phyloP scores from a whole-genome alignment of 345 rosid species.

The Zanthoxylum bungeanum region DNA sequence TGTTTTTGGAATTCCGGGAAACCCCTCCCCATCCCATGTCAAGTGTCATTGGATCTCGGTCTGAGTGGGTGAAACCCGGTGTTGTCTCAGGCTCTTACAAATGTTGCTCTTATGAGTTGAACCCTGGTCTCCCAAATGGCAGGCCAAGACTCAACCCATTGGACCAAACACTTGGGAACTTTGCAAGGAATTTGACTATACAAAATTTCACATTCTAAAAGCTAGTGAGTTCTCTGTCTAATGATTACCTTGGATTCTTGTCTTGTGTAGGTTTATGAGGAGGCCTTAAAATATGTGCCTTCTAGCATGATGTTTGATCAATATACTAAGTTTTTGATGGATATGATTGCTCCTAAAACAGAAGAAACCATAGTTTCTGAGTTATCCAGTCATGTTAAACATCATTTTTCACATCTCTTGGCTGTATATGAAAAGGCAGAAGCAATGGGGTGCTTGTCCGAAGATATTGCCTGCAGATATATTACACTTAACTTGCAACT shows the following conservation, averaged over 20 bases:
- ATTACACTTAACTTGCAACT: slow-evolving; percentile 61
- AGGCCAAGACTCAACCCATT: no score
- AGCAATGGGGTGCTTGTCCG: slow-evolving; percentile 46
- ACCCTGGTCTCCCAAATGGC: no score
- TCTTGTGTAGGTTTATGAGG: slow-evolving; percentile 72
- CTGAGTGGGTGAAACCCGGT: no score
- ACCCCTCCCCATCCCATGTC: no score
- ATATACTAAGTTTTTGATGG: slow-evolving; percentile 61
- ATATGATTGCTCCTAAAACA: slow-evolving; percentile 29
- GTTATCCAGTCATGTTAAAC: slow-evolving; percentile 23
- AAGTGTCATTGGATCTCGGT: no score
- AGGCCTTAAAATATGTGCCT: slow-evolving; percentile 52
- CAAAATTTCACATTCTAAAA: not conserved
- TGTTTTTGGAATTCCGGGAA: no score
- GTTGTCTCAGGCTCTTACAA: no score
- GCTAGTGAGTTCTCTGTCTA: not conserved
- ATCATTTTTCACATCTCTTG: slow-evolving; percentile 41
- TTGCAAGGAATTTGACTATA: not conserved
- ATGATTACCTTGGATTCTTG: slow-evolving; percentile 4
- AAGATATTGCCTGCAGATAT: slow-evolving; percentile 67
- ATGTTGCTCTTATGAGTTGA: no score
- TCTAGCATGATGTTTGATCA: slow-evolving; percentile 54
- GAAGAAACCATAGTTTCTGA: slow-evolving; percentile 29
- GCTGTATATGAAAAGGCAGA: slow-evolving; percentile 69
- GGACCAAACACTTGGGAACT: no score